Conservation (phyloP, 352 stramenopile genomes). For the Thalassiosira sp. region DNA sequence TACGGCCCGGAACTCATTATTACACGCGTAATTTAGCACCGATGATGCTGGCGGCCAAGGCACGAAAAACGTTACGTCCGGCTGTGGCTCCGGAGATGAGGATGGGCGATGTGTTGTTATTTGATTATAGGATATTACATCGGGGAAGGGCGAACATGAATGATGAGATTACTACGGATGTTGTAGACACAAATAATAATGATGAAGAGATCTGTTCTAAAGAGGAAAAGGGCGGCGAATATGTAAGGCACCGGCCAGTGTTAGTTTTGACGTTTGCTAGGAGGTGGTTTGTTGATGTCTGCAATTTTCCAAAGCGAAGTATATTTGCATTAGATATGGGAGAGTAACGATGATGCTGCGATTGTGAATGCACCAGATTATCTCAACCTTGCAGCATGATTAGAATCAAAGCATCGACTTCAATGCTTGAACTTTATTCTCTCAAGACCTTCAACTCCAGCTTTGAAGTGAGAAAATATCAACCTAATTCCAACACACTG, state of each 20-base stretch:
- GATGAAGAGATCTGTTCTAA: too few relatives aligned
- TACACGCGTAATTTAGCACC: conserved; percentile 63
- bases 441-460: too few relatives aligned
- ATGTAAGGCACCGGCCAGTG: conserved; percentile 41
- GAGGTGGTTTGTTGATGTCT: conserved; percentile 66
- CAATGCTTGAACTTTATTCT: too few relatives aligned
- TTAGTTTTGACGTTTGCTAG: conserved; percentile 62
- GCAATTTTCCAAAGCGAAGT: conserved; percentile 69
- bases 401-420: too few relatives aligned
- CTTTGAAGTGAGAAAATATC: too few relatives aligned
- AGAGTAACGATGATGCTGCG: too few relatives aligned
- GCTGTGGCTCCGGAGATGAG: conserved; percentile 49
- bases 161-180: too few relatives aligned
- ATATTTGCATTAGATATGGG: conserved; percentile 29
- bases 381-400: too few relatives aligned
- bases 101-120: conserved; percentile 64
- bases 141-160: conserved; percentile 65
- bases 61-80: conserved; percentile 49
- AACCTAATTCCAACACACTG: too few relatives aligned
- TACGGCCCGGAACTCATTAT: conserved; percentile 68
- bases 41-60: conserved; percentile 71
- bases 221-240: background rate
- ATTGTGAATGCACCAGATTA: too few relatives aligned
- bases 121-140: conserved; percentile 82
- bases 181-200: too few relatives aligned